Conservation (phyloP, 1,139 yeast species). For the Entelexis paramagnoliae region DNA sequence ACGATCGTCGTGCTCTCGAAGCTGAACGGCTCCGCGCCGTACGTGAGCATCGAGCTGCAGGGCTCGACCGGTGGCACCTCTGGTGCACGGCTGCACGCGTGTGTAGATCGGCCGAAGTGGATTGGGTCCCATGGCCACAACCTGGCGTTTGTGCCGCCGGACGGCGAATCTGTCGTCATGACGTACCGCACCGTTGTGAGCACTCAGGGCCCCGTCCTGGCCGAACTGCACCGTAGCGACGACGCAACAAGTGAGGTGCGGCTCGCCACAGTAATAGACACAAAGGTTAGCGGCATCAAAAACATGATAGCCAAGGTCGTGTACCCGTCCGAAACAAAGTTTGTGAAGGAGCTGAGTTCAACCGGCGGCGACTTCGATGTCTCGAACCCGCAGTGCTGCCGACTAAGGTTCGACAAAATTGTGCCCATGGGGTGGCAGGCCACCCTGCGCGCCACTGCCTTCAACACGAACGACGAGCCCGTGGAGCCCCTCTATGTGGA, state of each 20-base stretch:
- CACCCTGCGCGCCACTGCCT: conserved; percentile 48
- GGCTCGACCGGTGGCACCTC: conserved; percentile 34
- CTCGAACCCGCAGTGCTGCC: conserved; percentile 46
- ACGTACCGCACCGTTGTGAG: conserved; percentile 50
- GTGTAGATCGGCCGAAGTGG: conserved; percentile 37
- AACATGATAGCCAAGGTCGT: conserved; percentile 44
- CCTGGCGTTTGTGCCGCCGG: conserved; percentile 76
- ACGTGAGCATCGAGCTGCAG: conserved; percentile 47
- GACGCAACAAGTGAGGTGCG: conserved; percentile 66
- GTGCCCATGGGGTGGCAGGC: conserved; percentile 60
- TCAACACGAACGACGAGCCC: conserved; percentile 10
- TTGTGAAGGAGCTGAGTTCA: conserved; percentile 45
- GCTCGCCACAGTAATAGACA: conserved; percentile 44
- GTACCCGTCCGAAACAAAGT: conserved; percentile 31
- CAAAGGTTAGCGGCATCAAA: conserved; percentile 48
- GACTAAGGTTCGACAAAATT: conserved; percentile 60
- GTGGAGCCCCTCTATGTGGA: conserved; percentile 45
- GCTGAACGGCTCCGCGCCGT: conserved; percentile 60
- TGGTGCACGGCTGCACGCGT: conserved; percentile 43
- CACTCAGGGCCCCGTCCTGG: conserved; percentile 46
- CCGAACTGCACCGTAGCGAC: conserved; percentile 45
- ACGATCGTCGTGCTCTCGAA: conserved; percentile 52
- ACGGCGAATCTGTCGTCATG: conserved; percentile 60
- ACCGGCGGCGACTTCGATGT: conserved; percentile 59
- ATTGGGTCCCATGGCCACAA: conserved; percentile 27